Evolutionary conservation across 2,329 filamentous ascomycete species (phyloP).

Genomic region (Pseudogymnoascus sp.): DNA sequence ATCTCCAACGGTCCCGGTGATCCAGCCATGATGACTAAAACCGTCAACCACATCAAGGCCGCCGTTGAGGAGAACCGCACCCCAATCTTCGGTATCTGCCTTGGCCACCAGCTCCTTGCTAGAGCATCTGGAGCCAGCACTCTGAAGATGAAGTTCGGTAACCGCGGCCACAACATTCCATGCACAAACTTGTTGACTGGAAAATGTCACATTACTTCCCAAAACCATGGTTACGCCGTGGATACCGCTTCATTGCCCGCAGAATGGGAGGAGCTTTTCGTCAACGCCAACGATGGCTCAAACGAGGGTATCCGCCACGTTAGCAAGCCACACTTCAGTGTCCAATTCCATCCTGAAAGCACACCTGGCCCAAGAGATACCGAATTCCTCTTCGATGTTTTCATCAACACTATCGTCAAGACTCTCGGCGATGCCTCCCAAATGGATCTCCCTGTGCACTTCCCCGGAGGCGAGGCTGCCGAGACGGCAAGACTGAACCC

Average conservation of each 20-base stretch:
- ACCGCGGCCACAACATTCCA: constrained; percentile 96
- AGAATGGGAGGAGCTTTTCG: constrained; percentile 89
- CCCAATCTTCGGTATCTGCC: constrained; percentile 95
- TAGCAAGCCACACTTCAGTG: constrained; percentile 87
- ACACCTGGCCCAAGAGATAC: constrained; percentile 92
- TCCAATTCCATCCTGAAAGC: constrained; percentile 99
- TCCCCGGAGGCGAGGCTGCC: constrained; percentile 75
- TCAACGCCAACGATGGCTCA: constrained; percentile 96
- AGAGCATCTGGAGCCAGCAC: constrained; percentile 80
- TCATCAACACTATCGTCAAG: constrained; percentile 75
- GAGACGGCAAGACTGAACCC: constrained; percentile 74
- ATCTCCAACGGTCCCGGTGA: constrained; percentile 97
- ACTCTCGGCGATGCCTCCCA: constrained; percentile 60
- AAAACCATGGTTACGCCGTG: constrained; percentile 96
- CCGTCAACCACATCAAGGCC: constrained; percentile 78
- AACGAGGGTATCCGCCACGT: constrained; percentile 95
- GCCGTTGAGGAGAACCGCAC: constrained; percentile 75
- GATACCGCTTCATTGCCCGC: constrained; percentile 67
- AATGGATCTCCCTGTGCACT: constrained; percentile 67
- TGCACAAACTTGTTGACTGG: constrained; percentile 94
- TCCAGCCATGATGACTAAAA: constrained; percentile 80
- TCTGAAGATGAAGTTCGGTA: constrained; percentile 98
- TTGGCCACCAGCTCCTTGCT: constrained; percentile 90
- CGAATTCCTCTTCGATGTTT: constrained; percentile 94
- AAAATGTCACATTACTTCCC: constrained; percentile 96